phyloP scores from a whole-genome alignment of 2,329 filamentous ascomycete genomes.

The Akanthomyces dipterigenus region DNA sequence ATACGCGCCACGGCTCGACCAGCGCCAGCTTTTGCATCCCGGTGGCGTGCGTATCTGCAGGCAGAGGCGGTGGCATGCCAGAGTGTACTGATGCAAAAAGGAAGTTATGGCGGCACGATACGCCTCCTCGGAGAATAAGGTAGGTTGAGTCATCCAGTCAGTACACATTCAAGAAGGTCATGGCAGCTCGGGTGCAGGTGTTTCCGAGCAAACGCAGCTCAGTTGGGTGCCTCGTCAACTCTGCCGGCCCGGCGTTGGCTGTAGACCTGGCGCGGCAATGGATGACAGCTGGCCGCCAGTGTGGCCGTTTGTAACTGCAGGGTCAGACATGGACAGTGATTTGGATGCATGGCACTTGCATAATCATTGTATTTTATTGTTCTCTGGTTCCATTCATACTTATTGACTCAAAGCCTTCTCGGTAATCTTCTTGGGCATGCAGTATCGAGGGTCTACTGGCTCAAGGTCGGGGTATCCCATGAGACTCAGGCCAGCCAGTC shows the following conservation, averaged over 20 bases:
- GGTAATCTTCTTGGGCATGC: slow-evolving; percentile 64
- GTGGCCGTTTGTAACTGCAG: not conserved
- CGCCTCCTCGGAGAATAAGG: not conserved
- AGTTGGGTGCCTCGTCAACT: no score
- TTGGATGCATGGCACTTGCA: not conserved
- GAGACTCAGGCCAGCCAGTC: slow-evolving; percentile 79
- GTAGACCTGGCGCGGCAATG: not conserved
- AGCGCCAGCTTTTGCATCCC: not conserved
- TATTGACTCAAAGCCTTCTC: slow-evolving; percentile 46
- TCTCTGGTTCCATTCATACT: not conserved
- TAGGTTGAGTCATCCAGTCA: not conserved
- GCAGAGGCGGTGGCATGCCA: not conserved
- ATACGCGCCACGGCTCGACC: not conserved
- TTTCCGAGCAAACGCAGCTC: not conserved
- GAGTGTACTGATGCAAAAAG: not conserved
- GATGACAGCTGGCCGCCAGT: not conserved
- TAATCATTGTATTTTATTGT: not conserved
- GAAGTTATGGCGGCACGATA: not conserved
- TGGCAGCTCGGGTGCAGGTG: not conserved
- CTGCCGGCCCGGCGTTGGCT: not conserved
- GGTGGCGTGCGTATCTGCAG: not conserved
- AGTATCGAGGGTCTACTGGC: slow-evolving; percentile 83
- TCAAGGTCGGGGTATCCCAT: slow-evolving; percentile 69
- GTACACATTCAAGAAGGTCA: not conserved
- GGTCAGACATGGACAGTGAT: not conserved